Conservation (phyloP, 805 yeast genomes). For the Wickerhamiella sorbophila region DNA sequence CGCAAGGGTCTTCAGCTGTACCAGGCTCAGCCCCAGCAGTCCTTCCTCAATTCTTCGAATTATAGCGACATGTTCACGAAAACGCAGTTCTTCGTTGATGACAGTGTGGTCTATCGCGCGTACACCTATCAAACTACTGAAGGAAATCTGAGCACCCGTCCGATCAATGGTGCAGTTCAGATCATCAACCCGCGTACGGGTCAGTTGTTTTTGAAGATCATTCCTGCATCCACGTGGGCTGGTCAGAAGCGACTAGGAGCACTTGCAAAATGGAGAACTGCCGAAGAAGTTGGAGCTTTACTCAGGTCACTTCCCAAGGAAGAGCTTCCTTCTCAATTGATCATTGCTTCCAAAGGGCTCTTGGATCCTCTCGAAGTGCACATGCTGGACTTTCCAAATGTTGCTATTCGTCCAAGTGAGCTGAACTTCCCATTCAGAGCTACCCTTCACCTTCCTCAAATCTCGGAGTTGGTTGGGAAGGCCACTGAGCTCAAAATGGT, state of each 20-base stretch:
- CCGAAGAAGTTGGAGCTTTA: slow-evolving; percentile 90
- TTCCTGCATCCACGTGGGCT: slow-evolving; percentile 91
- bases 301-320: slow-evolving; percentile 79
- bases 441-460: slow-evolving; percentile 65
- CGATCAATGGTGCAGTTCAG: slow-evolving; percentile 85
- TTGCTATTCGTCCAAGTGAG: slow-evolving; percentile 79
- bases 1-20: slow-evolving; percentile 87
- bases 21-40: slow-evolving; percentile 87
- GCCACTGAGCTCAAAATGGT: slow-evolving; percentile 93
- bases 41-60: slow-evolving; percentile 75
- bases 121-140: slow-evolving; percentile 83
- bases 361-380: slow-evolving; percentile 92
- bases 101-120: slow-evolving; percentile 86
- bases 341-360: slow-evolving; percentile 82
- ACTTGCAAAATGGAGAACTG: slow-evolving; percentile 94
- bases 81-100: slow-evolving; percentile 77
- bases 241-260: slow-evolving; percentile 92
- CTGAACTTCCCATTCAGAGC: slow-evolving; percentile 79
- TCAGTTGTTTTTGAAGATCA: slow-evolving; percentile 72
- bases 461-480: slow-evolving; percentile 61
- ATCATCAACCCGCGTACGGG: slow-evolving; percentile 85
- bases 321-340: slow-evolving; percentile 87
- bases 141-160: slow-evolving; percentile 84
- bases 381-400: slow-evolving; percentile 91
- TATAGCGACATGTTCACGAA: slow-evolving; percentile 85